Evolutionary conservation across 805 yeast genomes (phyloP), one percentile per base, ranked within the genome.

Genomic region (Metschnikowia shivogae): DNA sequence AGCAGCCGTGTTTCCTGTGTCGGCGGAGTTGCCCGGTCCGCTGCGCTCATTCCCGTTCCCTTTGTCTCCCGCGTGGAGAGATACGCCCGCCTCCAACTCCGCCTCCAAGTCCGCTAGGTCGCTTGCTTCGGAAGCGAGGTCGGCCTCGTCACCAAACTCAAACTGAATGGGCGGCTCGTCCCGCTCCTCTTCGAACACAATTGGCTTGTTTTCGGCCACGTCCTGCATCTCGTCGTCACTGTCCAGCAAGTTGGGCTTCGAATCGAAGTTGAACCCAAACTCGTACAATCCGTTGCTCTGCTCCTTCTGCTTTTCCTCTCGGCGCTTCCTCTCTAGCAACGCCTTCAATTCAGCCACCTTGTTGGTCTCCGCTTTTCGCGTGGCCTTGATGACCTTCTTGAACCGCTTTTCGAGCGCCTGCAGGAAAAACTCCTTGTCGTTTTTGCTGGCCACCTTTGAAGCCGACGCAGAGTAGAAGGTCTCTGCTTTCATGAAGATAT

Each of bases 401-500:
- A 71, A 69, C 34, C 64, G 67, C 5, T 56, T 52, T 8, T 57
- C 50, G 13, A 70, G 45, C 2, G 55, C 40, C 2, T 40, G 46
- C 13, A 55, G 49, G 49, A 62, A 69, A 34, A 50, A 49, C n/a
- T 48, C 29, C 12, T 49, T 48, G 17, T 62, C 57, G 13, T 60
- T 65, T 2, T 46, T 42, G 0, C 68, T 58, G 5, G 62, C 52
- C 10, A 47, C 42, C 3, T 46, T 30, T 1, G 44, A 37, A 12
- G 73, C 70, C 46, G 66, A 71, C 1, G 74, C 72, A 4, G 74
- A 68, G 43, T 55, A 68, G 32, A 58, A 57, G 34, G 52, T 52
- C 45, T 72, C 77, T 1, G 76, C 75, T 36, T 63, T 53, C 54
- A 70, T 57, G 49, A 57, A 70, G 4, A 68, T 52, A 45, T 70